Evolutionary conservation across 331 rosid genomes (phyloP).

Genomic region (Quercus tomentella): DNA sequence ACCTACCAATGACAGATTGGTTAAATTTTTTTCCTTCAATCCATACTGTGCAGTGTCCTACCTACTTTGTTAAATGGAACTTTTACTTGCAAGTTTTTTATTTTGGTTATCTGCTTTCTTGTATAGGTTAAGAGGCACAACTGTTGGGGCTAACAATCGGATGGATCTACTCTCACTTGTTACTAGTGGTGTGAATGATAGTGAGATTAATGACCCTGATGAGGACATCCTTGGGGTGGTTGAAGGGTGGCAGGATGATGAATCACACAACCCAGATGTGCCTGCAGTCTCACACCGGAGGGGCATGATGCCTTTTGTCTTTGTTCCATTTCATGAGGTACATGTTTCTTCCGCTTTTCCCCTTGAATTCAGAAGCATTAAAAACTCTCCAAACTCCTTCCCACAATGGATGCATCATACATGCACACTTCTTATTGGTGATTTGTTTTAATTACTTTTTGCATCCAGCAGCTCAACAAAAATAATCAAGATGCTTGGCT

Average conservation of each 20-base stretch:
- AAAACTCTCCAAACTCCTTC: not conserved
- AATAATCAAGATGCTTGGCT: not conserved
- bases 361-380: not conserved
- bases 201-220: slow-evolving; percentile 54
- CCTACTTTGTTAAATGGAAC: not conserved
- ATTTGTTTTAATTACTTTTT: slow-evolving; percentile 4
- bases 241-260: slow-evolving; percentile 93
- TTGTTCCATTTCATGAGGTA: slow-evolving; percentile 90
- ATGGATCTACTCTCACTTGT: slow-evolving; percentile 93
- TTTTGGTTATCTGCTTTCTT: slow-evolving; percentile 2
- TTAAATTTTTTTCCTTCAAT: no score
- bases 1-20: no score
- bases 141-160: slow-evolving; percentile 81
- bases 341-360: not conserved
- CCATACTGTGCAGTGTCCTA: no score
- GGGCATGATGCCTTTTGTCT: slow-evolving; percentile 85
- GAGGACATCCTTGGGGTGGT: slow-evolving; percentile 89
- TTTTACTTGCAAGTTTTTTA: not conserved
- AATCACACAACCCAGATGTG: slow-evolving; percentile 94
- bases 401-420: not conserved
- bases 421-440: not conserved
- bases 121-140: slow-evolving; percentile 78
- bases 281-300: slow-evolving; percentile 88
- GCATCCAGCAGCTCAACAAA: not conserved
- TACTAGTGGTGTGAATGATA: slow-evolving; percentile 71